phyloP scores from a whole-genome alignment of 202 grass and related monocot genomes.

The Saccharum hybrid region DNA sequence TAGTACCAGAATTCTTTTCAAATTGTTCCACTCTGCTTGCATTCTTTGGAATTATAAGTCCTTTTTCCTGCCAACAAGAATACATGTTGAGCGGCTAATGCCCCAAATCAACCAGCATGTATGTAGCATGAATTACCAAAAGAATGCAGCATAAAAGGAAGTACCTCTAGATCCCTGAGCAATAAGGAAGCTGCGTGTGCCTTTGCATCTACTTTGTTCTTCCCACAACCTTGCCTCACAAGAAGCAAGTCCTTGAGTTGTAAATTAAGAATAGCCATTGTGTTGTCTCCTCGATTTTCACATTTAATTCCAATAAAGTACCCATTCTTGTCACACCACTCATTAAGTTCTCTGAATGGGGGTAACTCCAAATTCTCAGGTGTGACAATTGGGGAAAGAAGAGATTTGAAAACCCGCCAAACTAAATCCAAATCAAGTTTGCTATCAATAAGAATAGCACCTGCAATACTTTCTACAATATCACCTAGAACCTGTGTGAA shows the following conservation, averaged over 20 bases:
- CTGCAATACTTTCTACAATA: slow-evolving; percentile 93
- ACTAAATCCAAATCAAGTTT: slow-evolving; percentile 75
- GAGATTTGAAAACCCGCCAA: slow-evolving; percentile 70
- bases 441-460: slow-evolving; percentile 82
- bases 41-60: slow-evolving; percentile 60
- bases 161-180: slow-evolving; percentile 84
- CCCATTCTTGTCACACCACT: slow-evolving; percentile 64
- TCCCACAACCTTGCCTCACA: slow-evolving; percentile 56
- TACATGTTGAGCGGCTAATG: slow-evolving; percentile 27
- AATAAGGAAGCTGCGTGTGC: slow-evolving; percentile 71
- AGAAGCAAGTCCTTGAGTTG: slow-evolving; percentile 68
- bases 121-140: slow-evolving; percentile 29
- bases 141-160: slow-evolving; percentile 36
- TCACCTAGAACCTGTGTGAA: slow-evolving; percentile 79
- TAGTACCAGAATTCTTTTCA: slow-evolving; percentile 37
- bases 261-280: slow-evolving; percentile 58
- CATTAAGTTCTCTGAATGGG: slow-evolving; percentile 64
- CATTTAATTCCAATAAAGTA: slow-evolving; percentile 71
- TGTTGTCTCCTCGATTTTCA: slow-evolving; percentile 58
- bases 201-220: slow-evolving; percentile 65
- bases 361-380: slow-evolving; percentile 81
- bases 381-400: slow-evolving; percentile 92
- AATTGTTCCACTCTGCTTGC: slow-evolving; percentile 49
- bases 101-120: slow-evolving; percentile 16
- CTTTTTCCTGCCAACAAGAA: slow-evolving; percentile 59